Evolutionary conservation across 306 rosid genomes (phyloP).

Genomic region (Citrullus colocynthis): DNA sequence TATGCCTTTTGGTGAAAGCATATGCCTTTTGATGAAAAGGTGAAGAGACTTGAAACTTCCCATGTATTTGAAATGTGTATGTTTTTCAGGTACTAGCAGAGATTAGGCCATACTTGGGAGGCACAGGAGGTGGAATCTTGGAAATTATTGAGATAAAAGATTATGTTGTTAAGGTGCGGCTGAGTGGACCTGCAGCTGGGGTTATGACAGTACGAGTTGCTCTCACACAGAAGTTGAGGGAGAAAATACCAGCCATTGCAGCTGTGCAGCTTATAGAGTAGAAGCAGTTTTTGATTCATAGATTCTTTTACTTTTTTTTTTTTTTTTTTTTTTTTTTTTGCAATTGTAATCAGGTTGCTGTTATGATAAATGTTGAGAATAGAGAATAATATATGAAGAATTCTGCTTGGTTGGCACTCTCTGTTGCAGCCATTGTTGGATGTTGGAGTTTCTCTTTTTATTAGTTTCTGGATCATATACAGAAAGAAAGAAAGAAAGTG

Average conservation of each 20-base stretch:
- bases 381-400: background rate
- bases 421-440: background rate
- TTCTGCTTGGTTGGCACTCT: background rate
- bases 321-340: background rate
- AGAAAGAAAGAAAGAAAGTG: no score
- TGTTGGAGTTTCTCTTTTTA: background rate
- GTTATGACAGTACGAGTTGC: conserved; percentile 94
- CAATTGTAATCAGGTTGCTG: background rate
- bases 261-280: conserved; percentile 76
- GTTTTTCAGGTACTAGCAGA: conserved; percentile 69
- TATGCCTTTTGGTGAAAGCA: no score
- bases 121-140: conserved; percentile 89
- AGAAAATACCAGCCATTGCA: conserved; percentile 78
- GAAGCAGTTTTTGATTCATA: background rate
- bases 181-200: conserved; percentile 84
- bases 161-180: conserved; percentile 61
- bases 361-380: background rate
- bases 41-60: background rate
- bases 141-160: conserved; percentile 61
- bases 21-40: no score
- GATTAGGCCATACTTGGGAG: conserved; percentile 88
- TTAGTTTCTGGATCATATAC: background rate
- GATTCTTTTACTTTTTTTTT: background rate
- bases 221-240: conserved; percentile 80
- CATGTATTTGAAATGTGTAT: no score